These are phyloP conservation scores for Alternaria brassicicola DNA, from an alignment of 2,329 filamentous ascomycete genomes.

Conservation along the genomic window DNA sequence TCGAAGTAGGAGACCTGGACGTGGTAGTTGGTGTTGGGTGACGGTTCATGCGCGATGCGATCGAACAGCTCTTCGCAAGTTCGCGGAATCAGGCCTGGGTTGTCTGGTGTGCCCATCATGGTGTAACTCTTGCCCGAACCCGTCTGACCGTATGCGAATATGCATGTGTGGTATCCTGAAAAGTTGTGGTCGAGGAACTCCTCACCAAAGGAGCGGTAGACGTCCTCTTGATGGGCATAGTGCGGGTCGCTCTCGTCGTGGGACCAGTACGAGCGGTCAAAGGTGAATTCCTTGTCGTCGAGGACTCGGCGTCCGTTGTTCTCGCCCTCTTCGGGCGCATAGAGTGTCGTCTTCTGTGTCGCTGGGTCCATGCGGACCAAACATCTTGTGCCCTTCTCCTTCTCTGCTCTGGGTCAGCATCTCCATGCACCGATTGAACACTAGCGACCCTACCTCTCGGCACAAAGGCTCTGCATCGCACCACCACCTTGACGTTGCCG, in stretches of 20 bases:
- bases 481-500: conserved; percentile 60
- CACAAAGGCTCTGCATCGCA: conserved; percentile 56
- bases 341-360: conserved; percentile 82
- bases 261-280: conserved; percentile 99
- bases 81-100: conserved; percentile 89
- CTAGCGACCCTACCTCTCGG: conserved; percentile 48
- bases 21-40: conserved; percentile 92
- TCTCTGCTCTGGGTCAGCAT: conserved; percentile 63
- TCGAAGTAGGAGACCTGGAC: conserved; percentile 99
- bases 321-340: conserved; percentile 65
- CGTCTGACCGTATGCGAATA: conserved; percentile 98
- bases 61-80: conserved; percentile 97
- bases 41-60: conserved; percentile 83
- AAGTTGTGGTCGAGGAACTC: conserved; percentile 99
- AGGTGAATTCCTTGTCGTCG: conserved; percentile 91
- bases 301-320: conserved; percentile 72
- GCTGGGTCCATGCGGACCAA: conserved; percentile 89
- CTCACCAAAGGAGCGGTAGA: conserved; percentile 92
- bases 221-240: conserved; percentile 90
- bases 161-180: conserved; percentile 98
- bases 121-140: conserved; percentile 98
- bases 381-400: conserved; percentile 79
- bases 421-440: neutral
- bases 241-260: conserved; percentile 78
- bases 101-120: conserved; percentile 87